phyloP scores from a whole-genome alignment of 306 rosid genomes.

The Gynostemma pentaphyllum region DNA sequence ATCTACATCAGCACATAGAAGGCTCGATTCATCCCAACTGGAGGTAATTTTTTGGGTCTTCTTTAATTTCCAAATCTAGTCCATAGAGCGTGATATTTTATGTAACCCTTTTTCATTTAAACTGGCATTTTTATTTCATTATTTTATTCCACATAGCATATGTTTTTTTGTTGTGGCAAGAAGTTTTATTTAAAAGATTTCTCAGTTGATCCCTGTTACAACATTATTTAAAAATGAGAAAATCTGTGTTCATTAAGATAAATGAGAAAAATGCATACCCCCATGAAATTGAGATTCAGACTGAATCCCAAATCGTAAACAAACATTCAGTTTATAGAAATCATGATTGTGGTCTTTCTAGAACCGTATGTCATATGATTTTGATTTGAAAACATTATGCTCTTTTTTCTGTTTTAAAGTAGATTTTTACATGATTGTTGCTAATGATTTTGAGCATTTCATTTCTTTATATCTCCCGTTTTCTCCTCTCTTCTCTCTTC shows the following conservation, averaged over 20 bases:
- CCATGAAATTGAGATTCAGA: background rate
- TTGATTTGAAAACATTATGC: background rate
- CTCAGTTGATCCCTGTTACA: background rate
- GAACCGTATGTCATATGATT: background rate
- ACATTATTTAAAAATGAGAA: background rate
- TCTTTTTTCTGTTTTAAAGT: constrained; percentile 4
- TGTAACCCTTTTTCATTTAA: background rate
- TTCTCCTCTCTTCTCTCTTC: background rate
- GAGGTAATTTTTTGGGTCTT: constrained; percentile 47
- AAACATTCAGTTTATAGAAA: background rate
- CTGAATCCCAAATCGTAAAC: background rate
- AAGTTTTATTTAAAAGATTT: background rate
- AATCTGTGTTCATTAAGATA: background rate
- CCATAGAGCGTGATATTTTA: background rate
- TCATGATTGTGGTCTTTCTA: background rate
- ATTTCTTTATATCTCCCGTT: background rate
- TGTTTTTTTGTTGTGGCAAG: background rate
- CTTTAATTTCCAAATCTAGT: background rate
- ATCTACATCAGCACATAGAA: constrained; percentile 38
- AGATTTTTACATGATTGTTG: background rate
- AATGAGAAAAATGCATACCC: no score
- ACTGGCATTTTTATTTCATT: background rate
- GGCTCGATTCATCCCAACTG: constrained; percentile 55
- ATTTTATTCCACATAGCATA: background rate
- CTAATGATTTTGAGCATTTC: background rate